phyloP scores from a whole-genome alignment of 805 yeast genomes.

The Wickerhamomyces silvicola region DNA sequence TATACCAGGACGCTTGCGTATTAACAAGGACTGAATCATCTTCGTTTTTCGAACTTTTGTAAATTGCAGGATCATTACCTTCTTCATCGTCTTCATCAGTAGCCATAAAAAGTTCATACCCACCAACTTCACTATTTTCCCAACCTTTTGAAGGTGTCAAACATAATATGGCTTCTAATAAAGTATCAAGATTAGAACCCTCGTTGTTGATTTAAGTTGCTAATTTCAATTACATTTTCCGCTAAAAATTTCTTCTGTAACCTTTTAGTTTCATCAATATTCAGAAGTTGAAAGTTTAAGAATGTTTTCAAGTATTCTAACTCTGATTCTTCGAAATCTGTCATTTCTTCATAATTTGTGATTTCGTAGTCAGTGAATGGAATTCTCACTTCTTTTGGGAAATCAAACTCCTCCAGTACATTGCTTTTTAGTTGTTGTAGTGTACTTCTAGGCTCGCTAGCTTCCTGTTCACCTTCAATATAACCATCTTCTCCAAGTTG shows the following conservation, averaged over 20 bases:
- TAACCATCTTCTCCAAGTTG: conserved; percentile 87
- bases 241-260: conserved; percentile 51
- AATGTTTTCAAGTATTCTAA: conserved; percentile 42
- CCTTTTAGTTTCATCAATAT: conserved; percentile 28
- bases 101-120: conserved; percentile 87
- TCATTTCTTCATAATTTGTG: conserved; percentile 18
- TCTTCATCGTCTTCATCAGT: conserved; percentile 38
- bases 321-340: conserved; percentile 35
- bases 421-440: conserved; percentile 74
- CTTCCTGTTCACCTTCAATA: conserved; percentile 76
- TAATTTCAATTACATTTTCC: conserved; percentile 69
- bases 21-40: conserved; percentile 77
- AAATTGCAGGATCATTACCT: conserved; percentile 81
- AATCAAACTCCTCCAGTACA: conserved; percentile 72
- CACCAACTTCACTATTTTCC: conserved; percentile 89
- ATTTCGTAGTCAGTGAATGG: conserved; percentile 36
- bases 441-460: conserved; percentile 66
- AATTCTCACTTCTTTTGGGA: conserved; percentile 57
- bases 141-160: conserved; percentile 80
- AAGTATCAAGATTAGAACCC: conserved; percentile 24
- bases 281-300: conserved; percentile 49
- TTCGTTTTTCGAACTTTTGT: conserved; percentile 47
- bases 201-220: conserved; percentile 60
- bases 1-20: conserved; percentile 80
- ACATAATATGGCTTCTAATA: conserved; percentile 74